Evolutionary conservation across 2,329 filamentous ascomycete genomes (phyloP).

Genomic region (Cercospora sp.): DNA sequence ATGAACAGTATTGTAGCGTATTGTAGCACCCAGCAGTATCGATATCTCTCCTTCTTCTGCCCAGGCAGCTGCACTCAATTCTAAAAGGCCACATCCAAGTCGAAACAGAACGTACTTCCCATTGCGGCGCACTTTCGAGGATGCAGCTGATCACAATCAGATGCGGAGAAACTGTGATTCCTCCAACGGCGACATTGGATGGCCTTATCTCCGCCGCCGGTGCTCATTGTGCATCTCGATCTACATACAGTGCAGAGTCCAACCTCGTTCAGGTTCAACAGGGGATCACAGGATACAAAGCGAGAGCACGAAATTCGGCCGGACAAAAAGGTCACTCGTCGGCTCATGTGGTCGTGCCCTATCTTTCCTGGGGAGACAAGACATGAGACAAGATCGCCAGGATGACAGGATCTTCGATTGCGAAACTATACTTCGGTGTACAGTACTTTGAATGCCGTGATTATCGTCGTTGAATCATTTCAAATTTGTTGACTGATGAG

Average conservation of each 20-base stretch:
- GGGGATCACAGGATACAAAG: not conserved
- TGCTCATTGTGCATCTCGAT: not conserved
- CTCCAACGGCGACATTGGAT: not conserved
- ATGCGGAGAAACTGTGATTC: not conserved
- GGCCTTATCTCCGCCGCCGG: not conserved
- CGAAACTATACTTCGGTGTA: not conserved
- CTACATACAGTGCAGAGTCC: not conserved
- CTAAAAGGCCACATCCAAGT: not conserved
- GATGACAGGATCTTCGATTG: not conserved
- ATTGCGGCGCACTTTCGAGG: not conserved
- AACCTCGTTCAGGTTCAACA: not conserved
- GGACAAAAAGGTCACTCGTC: not conserved
- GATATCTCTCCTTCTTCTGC: not conserved
- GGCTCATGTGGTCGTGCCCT: not conserved
- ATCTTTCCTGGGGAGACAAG: not conserved
- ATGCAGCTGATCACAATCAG: not conserved
- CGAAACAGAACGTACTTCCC: not conserved
- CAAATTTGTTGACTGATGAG: not conserved
- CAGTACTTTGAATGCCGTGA: not conserved
- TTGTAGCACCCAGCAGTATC: not conserved
- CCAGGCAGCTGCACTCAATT: not conserved
- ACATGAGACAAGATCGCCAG: not conserved
- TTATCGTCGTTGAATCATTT: not conserved
- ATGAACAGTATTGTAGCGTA: conserved; percentile 1
- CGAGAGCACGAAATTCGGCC: not conserved